Conservation (phyloP, 345 rosid species). For the Salix purpurea region DNA sequence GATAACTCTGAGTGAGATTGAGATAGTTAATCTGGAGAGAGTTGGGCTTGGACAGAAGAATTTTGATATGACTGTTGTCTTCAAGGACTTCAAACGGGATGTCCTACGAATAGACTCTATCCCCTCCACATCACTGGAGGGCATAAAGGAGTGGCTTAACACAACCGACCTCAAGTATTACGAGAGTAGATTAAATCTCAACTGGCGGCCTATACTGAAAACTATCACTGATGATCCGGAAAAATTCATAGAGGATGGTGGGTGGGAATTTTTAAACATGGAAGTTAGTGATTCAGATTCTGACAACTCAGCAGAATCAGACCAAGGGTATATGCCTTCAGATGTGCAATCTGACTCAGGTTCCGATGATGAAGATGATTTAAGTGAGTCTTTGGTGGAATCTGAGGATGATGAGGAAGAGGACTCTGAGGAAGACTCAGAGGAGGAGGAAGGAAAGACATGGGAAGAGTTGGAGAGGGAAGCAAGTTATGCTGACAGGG, state of each 20-base stretch:
- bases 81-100: conserved; percentile 90
- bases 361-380: conserved; percentile 56
- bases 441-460: conserved; percentile 91
- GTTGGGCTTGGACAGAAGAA: conserved; percentile 89
- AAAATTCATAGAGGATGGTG: conserved; percentile 78
- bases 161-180: conserved; percentile 85
- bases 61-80: conserved; percentile 86
- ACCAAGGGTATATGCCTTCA: conserved; percentile 85
- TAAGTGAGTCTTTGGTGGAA: conserved; percentile 72
- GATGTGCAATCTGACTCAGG: conserved; percentile 72
- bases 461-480: conserved; percentile 99
- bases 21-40: conserved; percentile 94
- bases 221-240: conserved; percentile 85
- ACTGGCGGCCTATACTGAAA: conserved; percentile 89
- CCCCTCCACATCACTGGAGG: conserved; percentile 70
- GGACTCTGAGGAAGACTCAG: conserved; percentile 60
- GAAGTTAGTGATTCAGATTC: conserved; percentile 89
- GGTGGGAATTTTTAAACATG: conserved; percentile 88
- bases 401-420: conserved; percentile 86
- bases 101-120: conserved; percentile 81
- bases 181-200: conserved; percentile 89
- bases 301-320: conserved; percentile 72
- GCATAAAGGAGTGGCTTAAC: conserved; percentile 94
- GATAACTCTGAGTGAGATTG: conserved; percentile 80
- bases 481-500: conserved; percentile 89